Evolutionary conservation across 345 rosid genomes (phyloP).

Genomic region (Sonneratia alba): DNA sequence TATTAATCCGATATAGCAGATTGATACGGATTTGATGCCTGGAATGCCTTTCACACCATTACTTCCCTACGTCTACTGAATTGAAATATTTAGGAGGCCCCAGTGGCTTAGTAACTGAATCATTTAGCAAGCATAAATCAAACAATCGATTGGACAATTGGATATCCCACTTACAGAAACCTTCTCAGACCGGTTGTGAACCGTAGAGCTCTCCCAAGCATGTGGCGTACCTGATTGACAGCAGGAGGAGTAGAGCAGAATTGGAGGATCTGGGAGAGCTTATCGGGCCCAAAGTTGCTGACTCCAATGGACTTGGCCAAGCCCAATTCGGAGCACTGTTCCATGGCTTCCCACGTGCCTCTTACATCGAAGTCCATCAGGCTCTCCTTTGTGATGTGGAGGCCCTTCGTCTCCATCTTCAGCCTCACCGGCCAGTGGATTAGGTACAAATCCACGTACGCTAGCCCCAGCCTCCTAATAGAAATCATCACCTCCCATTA

Average conservation of each 20-base stretch:
- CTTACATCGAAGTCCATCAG: conserved; percentile 17
- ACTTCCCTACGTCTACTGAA: too few relatives aligned
- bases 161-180: too few relatives aligned
- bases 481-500: background rate
- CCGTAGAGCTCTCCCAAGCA: too few relatives aligned
- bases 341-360: conserved; percentile 27
- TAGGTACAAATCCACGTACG: conserved; percentile 31
- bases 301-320: conserved; percentile 26
- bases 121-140: too few relatives aligned
- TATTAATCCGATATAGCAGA: too few relatives aligned
- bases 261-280: conserved; percentile 11
- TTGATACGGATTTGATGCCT: too few relatives aligned
- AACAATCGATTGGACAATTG: too few relatives aligned
- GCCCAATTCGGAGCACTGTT: conserved; percentile 21
- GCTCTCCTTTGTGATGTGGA: conserved; percentile 5
- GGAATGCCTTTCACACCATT: too few relatives aligned
- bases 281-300: conserved; percentile 22
- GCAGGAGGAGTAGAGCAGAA: conserved; percentile 18
- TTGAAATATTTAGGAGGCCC: too few relatives aligned
- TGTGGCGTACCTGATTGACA: conserved; percentile 17
- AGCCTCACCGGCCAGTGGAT: conserved; percentile 33
- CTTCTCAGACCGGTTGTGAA: too few relatives aligned
- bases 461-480: conserved; percentile 27
- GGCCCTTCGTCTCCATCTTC: conserved; percentile 4
- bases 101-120: too few relatives aligned